Base-by-base conservation (phyloP, 179 eudicot species). In the Sideroxylon spinosum region DNA sequence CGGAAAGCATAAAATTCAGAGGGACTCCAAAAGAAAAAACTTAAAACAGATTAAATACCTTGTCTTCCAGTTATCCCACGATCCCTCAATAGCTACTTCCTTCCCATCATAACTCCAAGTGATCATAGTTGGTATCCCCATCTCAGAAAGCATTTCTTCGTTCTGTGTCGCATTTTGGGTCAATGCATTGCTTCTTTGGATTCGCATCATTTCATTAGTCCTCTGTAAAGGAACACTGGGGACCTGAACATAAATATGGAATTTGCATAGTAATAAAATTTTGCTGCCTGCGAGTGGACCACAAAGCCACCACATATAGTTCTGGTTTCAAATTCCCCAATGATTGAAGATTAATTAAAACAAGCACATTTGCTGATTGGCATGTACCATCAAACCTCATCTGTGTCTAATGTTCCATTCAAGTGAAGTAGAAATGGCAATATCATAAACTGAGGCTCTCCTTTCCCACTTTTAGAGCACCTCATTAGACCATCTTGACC, bases 51-150 rank as follows among this genome's bases (percentile, higher is more conserved):
- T 22, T 50, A 32, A 4, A 73, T 17, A 94, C 98, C 97, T 94
- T 60, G 91, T 83, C 82, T 84, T 90, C 98, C 98, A 95, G 59
- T 89, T 81, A 81, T 95, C 98, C 98, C 98, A 95, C 48, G 98
- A 93, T 7, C 98, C 98, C 85, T 90, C 93, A 60, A 95, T 89
- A 28, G 88, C 84, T 68, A 95, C 98, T 63, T 90, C 90, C 79
- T 89, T 89, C 68, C 89, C 98, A 76, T 86, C 91, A 71, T 84
- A 84, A 77, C 83, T 85, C 98, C 98, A 95, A 12, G 89, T 89
- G 75, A 95, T 87, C 93, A 91, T 87, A 6, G 78, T 65, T 16
- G 78, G 81, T 78, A 78, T 66, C 14, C 62, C 74, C 12, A 20
- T 49, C 73, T 26, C 80, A 23, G 73, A 56, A 37, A 53, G 11